Base-by-base conservation (phyloP, 257 asterid species). In the Marsdenia floribunda region DNA sequence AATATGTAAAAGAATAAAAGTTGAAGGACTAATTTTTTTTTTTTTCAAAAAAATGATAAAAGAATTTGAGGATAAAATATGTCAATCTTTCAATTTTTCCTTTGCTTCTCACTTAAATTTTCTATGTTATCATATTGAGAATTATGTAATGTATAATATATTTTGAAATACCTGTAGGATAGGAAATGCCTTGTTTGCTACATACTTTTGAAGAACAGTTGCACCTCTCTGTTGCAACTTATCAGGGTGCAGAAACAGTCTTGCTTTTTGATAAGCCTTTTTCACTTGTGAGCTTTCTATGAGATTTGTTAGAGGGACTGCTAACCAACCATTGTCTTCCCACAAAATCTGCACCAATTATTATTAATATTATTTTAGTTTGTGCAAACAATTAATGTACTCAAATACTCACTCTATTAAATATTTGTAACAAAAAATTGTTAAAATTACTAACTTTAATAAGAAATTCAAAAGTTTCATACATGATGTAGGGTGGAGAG, bases 181-280 rank as follows among this genome's bases (percentile, higher is more conserved):
- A 3, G 87, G 76, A 64, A 91, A 91, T 18, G 85, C 93, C 75
- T 87, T 88, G 40, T 86, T 84, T 0, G 97, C 96, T 22, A 90
- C 74, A 68, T 87, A 85, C 77, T 90, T 90, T 19, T 91, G 94
- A 15, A 81, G 82, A 68, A 63, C 46, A 2, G 91, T 83, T 12
- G 97, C 93, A n/a, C 94, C 90, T 82, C 96, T 81, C 76, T 90
- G 96, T 46, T 91, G 97, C 80, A 91, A 86, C 79, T 91, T 91
- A 85, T 91, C 97, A 0, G 96, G 97, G 78, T 91, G 96, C 73
- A 91, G 82, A 68, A 93, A 85, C 49, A 91, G 74, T 70, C 92
- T 80, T 16, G 97, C 97, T 80, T 74, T 91, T 86, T 91, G 96
- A 76, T 91, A 91, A 2, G 94, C 90, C 78, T 88, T 91, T 83